phyloP scores from a whole-genome alignment of 805 yeast species.

The Saccharomycopsis microspora region DNA sequence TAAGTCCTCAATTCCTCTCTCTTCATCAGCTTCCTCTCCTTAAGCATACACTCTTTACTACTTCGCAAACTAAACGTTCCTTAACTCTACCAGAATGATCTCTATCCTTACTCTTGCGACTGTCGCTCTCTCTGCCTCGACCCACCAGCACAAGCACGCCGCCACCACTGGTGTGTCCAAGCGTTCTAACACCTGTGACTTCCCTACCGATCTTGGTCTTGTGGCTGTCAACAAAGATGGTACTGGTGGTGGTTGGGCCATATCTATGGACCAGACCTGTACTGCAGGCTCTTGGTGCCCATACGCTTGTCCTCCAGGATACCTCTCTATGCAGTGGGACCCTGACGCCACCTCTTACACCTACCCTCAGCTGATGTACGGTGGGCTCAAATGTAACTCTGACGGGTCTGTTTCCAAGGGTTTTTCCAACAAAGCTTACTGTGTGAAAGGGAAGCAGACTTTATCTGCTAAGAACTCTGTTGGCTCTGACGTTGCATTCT shows the following conservation, averaged over 20 bases:
- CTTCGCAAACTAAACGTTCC: not conserved
- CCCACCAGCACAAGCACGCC: slow-evolving; percentile 21
- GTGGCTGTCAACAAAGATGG: slow-evolving; percentile 53
- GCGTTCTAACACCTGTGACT: slow-evolving; percentile 40
- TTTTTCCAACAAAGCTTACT: slow-evolving; percentile 43
- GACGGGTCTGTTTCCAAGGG: slow-evolving; percentile 61
- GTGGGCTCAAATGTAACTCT: slow-evolving; percentile 70
- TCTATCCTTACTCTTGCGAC: not conserved
- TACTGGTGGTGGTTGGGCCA: slow-evolving; percentile 77
- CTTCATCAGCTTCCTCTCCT: no score
- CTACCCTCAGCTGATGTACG: slow-evolving; percentile 70
- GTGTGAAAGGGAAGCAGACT: slow-evolving; percentile 71
- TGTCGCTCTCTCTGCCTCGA: slow-evolving; percentile 16
- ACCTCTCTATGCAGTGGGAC: slow-evolving; percentile 85
- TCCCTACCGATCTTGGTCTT: slow-evolving; percentile 58
- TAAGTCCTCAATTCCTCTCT: no score
- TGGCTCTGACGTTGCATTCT: slow-evolving; percentile 57
- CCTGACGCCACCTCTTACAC: slow-evolving; percentile 58
- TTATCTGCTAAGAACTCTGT: slow-evolving; percentile 51
- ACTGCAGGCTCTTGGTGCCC: slow-evolving; percentile 77
- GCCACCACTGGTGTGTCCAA: not conserved
- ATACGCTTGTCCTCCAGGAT: slow-evolving; percentile 85
- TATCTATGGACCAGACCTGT: slow-evolving; percentile 65
- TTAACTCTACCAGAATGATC: not conserved
- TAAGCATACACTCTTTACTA: no score